These are phyloP conservation scores for Spongispora temasekensis DNA, from an alignment of 1,284 basidiomycete genomes.

Conservation along the genomic window DNA sequence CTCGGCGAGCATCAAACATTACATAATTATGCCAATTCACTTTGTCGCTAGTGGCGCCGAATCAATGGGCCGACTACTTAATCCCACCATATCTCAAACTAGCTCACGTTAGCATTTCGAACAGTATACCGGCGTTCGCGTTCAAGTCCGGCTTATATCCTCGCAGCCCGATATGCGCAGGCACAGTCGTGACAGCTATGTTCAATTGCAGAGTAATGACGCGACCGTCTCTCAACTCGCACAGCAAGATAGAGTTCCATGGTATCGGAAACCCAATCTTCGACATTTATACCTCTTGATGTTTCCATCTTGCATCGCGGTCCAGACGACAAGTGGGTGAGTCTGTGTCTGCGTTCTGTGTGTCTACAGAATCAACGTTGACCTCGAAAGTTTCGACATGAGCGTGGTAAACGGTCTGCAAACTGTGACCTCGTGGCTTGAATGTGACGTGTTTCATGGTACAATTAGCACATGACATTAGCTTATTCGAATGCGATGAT, in stretches of 20 bases:
- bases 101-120: too few species aligned
- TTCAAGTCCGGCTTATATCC: too few species aligned
- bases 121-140: too few species aligned
- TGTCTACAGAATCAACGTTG: neutral
- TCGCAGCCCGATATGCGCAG: too few species aligned
- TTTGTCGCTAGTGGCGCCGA: too few species aligned
- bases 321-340: constrained; percentile 62
- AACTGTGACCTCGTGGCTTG: constrained; percentile 24
- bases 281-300: constrained; percentile 43
- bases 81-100: too few species aligned
- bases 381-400: constrained; percentile 12
- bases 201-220: constrained; percentile 26
- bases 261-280: constrained; percentile 53
- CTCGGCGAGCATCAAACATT: neutral
- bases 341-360: constrained; percentile 35
- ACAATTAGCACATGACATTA: neutral
- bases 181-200: too few species aligned
- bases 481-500: neutral
- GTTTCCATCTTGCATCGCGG: constrained; percentile 59
- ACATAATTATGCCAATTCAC: too few species aligned
- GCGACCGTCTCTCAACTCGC: constrained; percentile 46
- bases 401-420: constrained; percentile 21
- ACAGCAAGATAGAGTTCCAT: constrained; percentile 49
- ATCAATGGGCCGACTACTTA: too few species aligned
- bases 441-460: constrained; percentile 13